These are phyloP conservation scores for Myxozyma melibiosi DNA, from an alignment of 805 yeast species.

Conservation along the genomic window DNA sequence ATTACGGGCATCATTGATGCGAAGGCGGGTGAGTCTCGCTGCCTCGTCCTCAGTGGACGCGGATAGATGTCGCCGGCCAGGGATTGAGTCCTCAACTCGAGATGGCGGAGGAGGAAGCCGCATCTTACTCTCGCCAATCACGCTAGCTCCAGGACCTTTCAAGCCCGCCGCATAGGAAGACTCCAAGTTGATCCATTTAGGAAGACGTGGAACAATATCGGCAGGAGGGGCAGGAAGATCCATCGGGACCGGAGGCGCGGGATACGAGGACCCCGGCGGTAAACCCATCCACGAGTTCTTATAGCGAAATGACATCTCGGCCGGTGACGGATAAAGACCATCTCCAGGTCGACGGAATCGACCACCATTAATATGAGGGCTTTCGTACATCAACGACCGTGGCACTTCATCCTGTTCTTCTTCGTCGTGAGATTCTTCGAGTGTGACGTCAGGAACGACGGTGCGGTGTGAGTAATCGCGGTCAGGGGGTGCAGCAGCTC, in stretches of 20 bases:
- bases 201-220: conserved; percentile 21
- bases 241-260: conserved; percentile 30
- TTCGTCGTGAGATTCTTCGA: neutral
- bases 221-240: conserved; percentile 33
- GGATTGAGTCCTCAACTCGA: conserved; percentile 12
- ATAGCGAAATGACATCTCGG: conserved; percentile 30
- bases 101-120: conserved; percentile 31
- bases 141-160: neutral
- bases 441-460: conserved; percentile 7
- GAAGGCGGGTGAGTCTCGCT: conserved; percentile 36
- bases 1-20: conserved; percentile 62
- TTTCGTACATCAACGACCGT: conserved; percentile 27
- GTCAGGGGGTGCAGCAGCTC: neutral
- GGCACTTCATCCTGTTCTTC: conserved; percentile 31
- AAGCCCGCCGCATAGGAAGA: conserved; percentile 25
- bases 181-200: conserved; percentile 30
- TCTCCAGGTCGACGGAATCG: conserved; percentile 21
- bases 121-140: conserved; percentile 1
- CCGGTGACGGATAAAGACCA: conserved; percentile 25
- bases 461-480: conserved; percentile 3
- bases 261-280: conserved; percentile 31
- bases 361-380: conserved; percentile 1
- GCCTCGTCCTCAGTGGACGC: conserved; percentile 4
- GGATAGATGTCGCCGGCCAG: neutral
- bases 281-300: conserved; percentile 24